phyloP scores from a whole-genome alignment of 2,329 filamentous ascomycete species.

The Allantophomopsis cytisporea region DNA sequence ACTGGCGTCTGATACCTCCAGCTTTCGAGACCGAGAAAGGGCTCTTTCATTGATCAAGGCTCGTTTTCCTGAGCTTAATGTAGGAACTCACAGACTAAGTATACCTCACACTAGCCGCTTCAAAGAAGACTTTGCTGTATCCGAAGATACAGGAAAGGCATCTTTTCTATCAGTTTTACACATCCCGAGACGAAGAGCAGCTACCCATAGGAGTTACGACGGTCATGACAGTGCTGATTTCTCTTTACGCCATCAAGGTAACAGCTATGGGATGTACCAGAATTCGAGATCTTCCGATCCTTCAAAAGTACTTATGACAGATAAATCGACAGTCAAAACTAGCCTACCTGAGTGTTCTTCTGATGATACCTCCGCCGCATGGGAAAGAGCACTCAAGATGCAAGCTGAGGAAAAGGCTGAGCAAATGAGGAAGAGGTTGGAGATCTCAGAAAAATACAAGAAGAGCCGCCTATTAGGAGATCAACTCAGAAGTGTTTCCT shows the following conservation, averaged over 20 bases:
- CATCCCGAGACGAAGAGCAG: conserved; percentile 6
- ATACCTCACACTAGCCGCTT: conserved; percentile 7
- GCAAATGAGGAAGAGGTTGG: not conserved
- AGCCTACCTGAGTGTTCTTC: not conserved
- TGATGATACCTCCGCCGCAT: not conserved
- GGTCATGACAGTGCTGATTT: conserved; percentile 8
- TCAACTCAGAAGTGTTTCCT: not conserved
- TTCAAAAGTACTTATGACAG: not conserved
- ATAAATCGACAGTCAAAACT: not conserved
- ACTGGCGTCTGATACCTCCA: conserved; percentile 13
- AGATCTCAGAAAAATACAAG: too few species aligned
- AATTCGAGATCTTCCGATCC: not conserved
- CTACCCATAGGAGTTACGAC: conserved; percentile 10
- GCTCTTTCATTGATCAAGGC: conserved; percentile 11
- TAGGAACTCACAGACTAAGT: conserved; percentile 6
- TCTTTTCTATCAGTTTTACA: conserved; percentile 2
- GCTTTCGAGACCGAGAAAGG: conserved; percentile 13
- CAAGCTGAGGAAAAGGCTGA: not conserved
- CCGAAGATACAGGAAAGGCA: conserved; percentile 1
- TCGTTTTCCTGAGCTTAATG: conserved; percentile 13
- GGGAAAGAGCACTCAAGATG: not conserved
- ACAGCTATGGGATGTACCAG: not conserved
- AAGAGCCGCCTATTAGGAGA: too few species aligned
- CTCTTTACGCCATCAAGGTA: not conserved
- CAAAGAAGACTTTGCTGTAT: conserved; percentile 14